Conservation (phyloP, 169 alveolate species). For the Plasmodium blacklocki region DNA sequence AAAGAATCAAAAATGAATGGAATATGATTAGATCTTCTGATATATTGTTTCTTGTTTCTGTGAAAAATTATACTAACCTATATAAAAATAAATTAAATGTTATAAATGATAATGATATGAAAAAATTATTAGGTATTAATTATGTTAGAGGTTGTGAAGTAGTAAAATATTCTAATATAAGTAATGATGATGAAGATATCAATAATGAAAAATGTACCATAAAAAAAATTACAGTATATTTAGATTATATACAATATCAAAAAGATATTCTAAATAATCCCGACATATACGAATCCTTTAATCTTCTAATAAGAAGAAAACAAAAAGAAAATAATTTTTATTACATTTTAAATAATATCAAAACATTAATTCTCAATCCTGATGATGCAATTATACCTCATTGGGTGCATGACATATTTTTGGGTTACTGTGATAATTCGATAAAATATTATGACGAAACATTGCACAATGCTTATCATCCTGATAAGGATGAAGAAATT, state of each 20-base stretch:
- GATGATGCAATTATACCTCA: constrained; percentile 84
- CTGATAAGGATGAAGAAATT: constrained; percentile 4
- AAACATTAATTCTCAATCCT: constrained; percentile 86
- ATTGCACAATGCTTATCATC: not conserved
- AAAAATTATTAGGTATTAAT: constrained; percentile 69
- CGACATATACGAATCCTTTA: constrained; percentile 87
- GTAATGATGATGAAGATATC: constrained; percentile 80
- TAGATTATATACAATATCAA: constrained; percentile 89
- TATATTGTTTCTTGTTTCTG: constrained; percentile 70
- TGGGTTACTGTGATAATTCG: constrained; percentile 87
- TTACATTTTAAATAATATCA: constrained; percentile 89
- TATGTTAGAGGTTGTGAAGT: constrained; percentile 76
- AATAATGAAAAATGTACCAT: constrained; percentile 79
- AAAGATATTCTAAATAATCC: constrained; percentile 86
- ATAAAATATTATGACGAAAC: constrained; percentile 78
- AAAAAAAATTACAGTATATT: constrained; percentile 80
- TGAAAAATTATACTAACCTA: constrained; percentile 58
- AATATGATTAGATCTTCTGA: constrained; percentile 68
- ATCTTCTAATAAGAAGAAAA: constrained; percentile 90
- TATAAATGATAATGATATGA: constrained; percentile 50
- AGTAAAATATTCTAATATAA: constrained; percentile 34
- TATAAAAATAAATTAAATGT: constrained; percentile 71
- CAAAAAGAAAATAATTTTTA: constrained; percentile 92
- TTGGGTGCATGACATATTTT: constrained; percentile 86
- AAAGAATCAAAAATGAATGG: constrained; percentile 63